Evolutionary conservation across 768 basidiomycete genomes (phyloP), one percentile per base, ranked within the genome.

Genomic region (Galerina marginata): DNA sequence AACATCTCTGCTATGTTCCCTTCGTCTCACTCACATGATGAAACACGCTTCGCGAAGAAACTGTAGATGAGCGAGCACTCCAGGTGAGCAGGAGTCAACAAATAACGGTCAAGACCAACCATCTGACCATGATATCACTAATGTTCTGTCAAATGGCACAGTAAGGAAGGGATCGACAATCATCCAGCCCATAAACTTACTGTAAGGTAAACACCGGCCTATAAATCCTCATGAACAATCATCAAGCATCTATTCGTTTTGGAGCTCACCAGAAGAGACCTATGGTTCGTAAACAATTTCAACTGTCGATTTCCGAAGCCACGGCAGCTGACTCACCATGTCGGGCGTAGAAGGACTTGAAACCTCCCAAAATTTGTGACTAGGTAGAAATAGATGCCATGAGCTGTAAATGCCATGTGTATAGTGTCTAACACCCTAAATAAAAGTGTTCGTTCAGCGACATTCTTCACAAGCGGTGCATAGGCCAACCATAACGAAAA

Each of bases 121-220:
- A 51, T 45, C 70, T 61, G 25, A 71, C 68, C 15, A 63, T 63
- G 9, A 71, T 58, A 47, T 69, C 68, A 46, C 65, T 68, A 26
- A 65, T 54, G 25, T 64, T 65, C 70, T 71, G n/a, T 2, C 11
- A 45, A 46, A 20, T 2, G 39, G 10, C 20, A 25, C 3, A 45
- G 1, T 10, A 2, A 11, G 39, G 5, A 16, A 44, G 1, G 16
- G 6, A 47, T 38, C 14, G 5, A 15, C 5, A 46, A 4, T 12
- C 16, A 25, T 15, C 25, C 14, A 23, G 6, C 38, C 11, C 37
- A 5, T 20, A 15, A 11, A 49, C 67, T 54, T 54, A 71, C 70
- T 14, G 68, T 69, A 38, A 69, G 59, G 37, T 68, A 69, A 26
- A 71, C 66, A 6, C 61, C 62, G 9, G 62, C 65, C 63, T 67